Base-by-base conservation (phyloP, 352 stramenopile genomes). In the Thraustochytrium sp. region DNA sequence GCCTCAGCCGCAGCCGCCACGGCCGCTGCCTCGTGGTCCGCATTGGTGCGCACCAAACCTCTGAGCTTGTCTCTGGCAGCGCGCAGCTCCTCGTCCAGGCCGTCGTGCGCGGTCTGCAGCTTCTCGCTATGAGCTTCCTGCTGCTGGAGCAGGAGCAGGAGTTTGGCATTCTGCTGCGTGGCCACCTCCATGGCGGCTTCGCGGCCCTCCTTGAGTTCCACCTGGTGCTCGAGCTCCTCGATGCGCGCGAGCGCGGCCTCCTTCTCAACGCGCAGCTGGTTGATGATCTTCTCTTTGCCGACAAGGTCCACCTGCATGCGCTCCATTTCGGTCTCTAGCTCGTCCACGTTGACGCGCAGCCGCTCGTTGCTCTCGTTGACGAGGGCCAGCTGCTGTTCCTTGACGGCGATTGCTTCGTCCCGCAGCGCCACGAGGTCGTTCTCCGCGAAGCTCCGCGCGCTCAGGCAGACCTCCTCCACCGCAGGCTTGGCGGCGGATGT, bases 401-500 rank as follows among this genome's bases (percentile, higher is more conserved):
- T 80, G 0, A 80, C 51, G 1, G 23, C 31, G 26, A 80, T 23
- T 8, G 68, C 68, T 23, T 80, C 68, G 23, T 80, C 68, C 11
- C 68, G 68, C 0, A 80, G 68, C 34, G 68, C 48, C 26, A 80
- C 42, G 0, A 80, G 53, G 34, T 80, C 68, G 49, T 80, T 80
- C 51, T 80, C 68, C 21, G 31, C 31, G 63, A 80, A 80, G 26
- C 34, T 55, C 21, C 68, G 68, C 21, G 68, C 68, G 34, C 68
- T 80, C 29, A 80, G 38, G 26, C 68, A 80, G 23, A 80, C 68
- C n/a, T 80, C 68, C 26, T 80, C 68, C n/a, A n/a, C n/a, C n/a
- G n/a, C n/a, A 9, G 9, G 9, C 18, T 23, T 40, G 23, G 13
- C 26, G 8, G 18, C 26, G 8, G 36, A 1, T 5, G 23, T 54